phyloP scores from a whole-genome alignment of 768 basidiomycete genomes.

The Lactifluus piperatus region DNA sequence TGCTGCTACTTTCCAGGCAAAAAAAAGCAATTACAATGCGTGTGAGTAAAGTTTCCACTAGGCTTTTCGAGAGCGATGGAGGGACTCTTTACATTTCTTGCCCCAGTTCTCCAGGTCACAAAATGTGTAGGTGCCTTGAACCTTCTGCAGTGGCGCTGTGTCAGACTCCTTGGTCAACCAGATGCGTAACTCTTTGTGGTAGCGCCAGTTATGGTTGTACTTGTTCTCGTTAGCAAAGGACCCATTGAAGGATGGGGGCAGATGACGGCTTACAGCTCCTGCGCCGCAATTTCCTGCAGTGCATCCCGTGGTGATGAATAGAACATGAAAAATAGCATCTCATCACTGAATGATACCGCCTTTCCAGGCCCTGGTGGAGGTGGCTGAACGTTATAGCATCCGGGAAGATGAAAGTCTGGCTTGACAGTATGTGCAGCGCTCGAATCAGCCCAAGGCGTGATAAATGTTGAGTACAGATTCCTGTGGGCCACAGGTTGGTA shows the following conservation, averaged over 20 bases:
- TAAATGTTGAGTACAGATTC: conserved; percentile 81
- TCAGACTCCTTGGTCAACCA: conserved; percentile 84
- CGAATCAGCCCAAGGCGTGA: conserved; percentile 91
- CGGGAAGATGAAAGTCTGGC: conserved; percentile 81
- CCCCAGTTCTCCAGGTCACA: conserved; percentile 30
- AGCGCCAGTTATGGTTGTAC: conserved; percentile 91
- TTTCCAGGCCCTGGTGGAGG: conserved; percentile 72
- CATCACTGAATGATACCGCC: conserved; percentile 79
- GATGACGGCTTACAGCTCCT: conserved; percentile 69
- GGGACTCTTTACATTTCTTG: conserved; percentile 26
- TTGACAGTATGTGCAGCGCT: conserved; percentile 74
- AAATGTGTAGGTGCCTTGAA: conserved; percentile 54
- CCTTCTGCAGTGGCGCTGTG: conserved; percentile 63
- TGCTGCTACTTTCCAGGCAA: too few relatives aligned
- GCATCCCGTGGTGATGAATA: conserved; percentile 87
- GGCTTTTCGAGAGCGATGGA: too few relatives aligned
- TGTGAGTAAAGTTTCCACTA: too few relatives aligned
- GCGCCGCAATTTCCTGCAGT: conserved; percentile 84
- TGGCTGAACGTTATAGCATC: conserved; percentile 86
- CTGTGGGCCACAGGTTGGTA: conserved; percentile 28
- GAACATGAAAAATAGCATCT: conserved; percentile 95
- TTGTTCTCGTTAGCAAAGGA: conserved; percentile 30
- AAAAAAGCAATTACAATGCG: too few relatives aligned
- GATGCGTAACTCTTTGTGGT: conserved; percentile 80
- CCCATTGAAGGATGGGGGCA: neutral